Conservation (phyloP, 2,329 filamentous ascomycete genomes). For the Geosmithia morbida region DNA sequence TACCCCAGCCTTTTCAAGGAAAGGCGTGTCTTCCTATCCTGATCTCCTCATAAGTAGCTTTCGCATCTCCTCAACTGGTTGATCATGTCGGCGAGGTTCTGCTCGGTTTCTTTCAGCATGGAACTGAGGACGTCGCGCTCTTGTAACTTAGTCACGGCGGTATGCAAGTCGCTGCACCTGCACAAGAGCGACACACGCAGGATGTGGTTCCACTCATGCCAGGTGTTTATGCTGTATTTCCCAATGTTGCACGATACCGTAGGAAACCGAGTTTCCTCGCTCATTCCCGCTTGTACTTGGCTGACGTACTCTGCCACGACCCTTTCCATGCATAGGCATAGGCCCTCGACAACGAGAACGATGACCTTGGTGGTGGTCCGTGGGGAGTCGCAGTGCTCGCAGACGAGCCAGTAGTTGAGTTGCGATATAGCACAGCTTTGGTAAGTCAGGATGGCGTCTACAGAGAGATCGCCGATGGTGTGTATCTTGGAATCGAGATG, state of each 20-base stretch:
- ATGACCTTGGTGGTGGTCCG: neutral
- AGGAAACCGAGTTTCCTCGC: neutral
- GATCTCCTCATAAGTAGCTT: neutral
- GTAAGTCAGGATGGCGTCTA: neutral
- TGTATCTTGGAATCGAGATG: neutral
- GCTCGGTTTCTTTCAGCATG: neutral
- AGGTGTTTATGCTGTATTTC: neutral
- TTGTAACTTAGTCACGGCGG: neutral
- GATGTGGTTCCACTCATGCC: neutral
- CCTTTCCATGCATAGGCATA: neutral
- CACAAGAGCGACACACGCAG: neutral
- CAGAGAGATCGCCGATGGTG: neutral
- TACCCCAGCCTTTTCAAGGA: too few species aligned
- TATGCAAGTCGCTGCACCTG: neutral
- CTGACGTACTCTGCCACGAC: neutral
- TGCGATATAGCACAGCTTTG: neutral
- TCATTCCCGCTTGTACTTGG: neutral
- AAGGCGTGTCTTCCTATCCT: too few species aligned
- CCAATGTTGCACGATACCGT: neutral
- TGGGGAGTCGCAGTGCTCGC: neutral
- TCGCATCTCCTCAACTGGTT: neutral
- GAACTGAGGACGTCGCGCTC: neutral
- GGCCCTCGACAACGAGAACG: neutral
- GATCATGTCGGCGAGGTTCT: neutral
- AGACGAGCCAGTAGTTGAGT: neutral